phyloP scores from a whole-genome alignment of 2,329 filamentous ascomycete species.

The Trichocomaceae sp. region DNA sequence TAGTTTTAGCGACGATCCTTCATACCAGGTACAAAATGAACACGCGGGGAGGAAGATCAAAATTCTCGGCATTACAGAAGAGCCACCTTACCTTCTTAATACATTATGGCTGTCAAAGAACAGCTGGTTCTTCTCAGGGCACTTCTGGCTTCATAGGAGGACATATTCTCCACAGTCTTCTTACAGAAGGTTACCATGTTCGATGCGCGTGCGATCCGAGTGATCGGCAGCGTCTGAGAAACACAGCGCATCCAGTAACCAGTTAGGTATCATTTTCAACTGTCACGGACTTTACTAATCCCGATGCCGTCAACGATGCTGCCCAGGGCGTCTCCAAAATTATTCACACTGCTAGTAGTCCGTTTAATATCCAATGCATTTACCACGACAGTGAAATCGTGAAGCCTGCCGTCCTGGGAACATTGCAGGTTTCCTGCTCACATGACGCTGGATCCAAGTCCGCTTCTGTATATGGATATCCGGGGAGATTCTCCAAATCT shows the following conservation, averaged over 20 bases:
- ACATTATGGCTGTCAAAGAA: too few relatives aligned
- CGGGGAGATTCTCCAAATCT: too few relatives aligned
- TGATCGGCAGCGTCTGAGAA: constrained; percentile 51
- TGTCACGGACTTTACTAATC: constrained; percentile 55
- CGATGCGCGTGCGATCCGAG: constrained; percentile 54
- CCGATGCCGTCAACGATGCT: constrained; percentile 2
- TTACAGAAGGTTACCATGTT: constrained; percentile 40
- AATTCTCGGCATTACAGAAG: too few relatives aligned
- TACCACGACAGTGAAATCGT: constrained; percentile 17
- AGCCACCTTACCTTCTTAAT: too few relatives aligned
- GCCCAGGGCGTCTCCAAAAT: constrained; percentile 24
- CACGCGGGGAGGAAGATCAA: too few relatives aligned
- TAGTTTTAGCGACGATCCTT: too few relatives aligned
- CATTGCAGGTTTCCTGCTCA: constrained; percentile 48
- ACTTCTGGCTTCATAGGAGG: constrained; percentile 52
- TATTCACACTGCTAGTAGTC: constrained; percentile 64
- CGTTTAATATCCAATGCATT: constrained; percentile 60
- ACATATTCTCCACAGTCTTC: constrained; percentile 51
- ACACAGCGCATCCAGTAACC: constrained; percentile 43
- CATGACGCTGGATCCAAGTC: too few relatives aligned
- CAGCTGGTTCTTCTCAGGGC: neutral
- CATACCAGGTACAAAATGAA: too few relatives aligned
- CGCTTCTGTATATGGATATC: too few relatives aligned
- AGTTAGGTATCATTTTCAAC: constrained; percentile 54
- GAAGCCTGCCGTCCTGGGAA: constrained; percentile 48